Conservation (phyloP, 495 filamentous ascomycete genomes). For the Penicillium simplicissimum region DNA sequence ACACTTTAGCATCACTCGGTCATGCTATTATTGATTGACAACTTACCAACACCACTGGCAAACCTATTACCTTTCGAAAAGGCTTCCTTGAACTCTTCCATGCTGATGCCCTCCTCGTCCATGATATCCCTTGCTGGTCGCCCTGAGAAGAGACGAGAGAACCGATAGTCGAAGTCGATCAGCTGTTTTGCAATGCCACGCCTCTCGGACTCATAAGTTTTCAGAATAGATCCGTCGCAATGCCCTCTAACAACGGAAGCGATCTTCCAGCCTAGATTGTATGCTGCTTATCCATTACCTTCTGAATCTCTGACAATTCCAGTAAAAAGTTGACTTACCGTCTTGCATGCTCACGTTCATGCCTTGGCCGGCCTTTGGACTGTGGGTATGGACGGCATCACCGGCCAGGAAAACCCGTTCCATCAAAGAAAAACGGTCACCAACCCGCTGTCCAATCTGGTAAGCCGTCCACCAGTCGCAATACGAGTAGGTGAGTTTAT, state of each 20-base stretch:
- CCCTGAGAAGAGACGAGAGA: conserved; percentile 51
- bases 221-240: conserved; percentile 50
- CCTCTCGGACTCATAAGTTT: conserved; percentile 64
- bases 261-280: conserved; percentile 78
- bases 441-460: conserved; percentile 67
- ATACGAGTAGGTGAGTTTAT: conserved; percentile 59
- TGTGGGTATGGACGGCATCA: conserved; percentile 60
- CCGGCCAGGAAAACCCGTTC: conserved; percentile 66
- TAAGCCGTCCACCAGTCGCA: conserved; percentile 64
- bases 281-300: conserved; percentile 30
- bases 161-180: conserved; percentile 64
- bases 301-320: no score
- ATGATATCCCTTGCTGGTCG: conserved; percentile 35
- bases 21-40: not conserved
- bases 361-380: conserved; percentile 72
- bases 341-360: conserved; percentile 74
- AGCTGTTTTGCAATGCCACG: conserved; percentile 63
- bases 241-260: conserved; percentile 57
- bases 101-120: conserved; percentile 46
- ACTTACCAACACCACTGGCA: conserved; percentile 39
- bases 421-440: conserved; percentile 55
- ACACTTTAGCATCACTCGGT: not conserved
- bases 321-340: not conserved
- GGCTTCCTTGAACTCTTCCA: conserved; percentile 48
- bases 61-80: conserved; percentile 42